These are phyloP conservation scores for Lodderomyces orthopsilosis DNA, from an alignment of 1,139 yeast genomes.

Conservation along the genomic window DNA sequence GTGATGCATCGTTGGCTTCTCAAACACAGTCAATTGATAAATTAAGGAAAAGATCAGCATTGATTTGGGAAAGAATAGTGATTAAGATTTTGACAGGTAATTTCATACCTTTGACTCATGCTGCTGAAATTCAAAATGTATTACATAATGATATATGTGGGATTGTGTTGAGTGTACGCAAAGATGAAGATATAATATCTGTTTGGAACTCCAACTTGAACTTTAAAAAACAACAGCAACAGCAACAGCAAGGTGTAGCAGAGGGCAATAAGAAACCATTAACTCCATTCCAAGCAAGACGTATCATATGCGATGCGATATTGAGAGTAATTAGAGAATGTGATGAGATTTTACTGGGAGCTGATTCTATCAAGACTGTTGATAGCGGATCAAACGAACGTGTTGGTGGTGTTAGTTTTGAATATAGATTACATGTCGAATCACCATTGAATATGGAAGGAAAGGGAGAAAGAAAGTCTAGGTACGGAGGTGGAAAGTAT, in stretches of 20 bases:
- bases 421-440: constrained; percentile 45
- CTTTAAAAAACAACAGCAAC: constrained; percentile 18
- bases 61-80: constrained; percentile 54
- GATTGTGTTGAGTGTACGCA: constrained; percentile 48
- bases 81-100: constrained; percentile 45
- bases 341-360: constrained; percentile 39
- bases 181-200: constrained; percentile 49
- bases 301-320: constrained; percentile 49
- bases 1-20: neutral
- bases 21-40: constrained; percentile 13
- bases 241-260: constrained; percentile 10
- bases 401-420: constrained; percentile 45
- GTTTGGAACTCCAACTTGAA: constrained; percentile 54
- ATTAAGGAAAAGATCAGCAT: constrained; percentile 36
- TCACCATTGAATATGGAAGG: neutral
- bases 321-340: constrained; percentile 48
- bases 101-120: constrained; percentile 33
- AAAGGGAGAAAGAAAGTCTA: neutral
- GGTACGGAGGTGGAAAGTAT: constrained; percentile 4
- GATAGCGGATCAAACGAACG: constrained; percentile 40
- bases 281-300: constrained; percentile 46
- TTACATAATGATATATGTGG: constrained; percentile 50
- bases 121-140: constrained; percentile 33
- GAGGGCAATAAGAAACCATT: constrained; percentile 22
- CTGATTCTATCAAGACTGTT: constrained; percentile 29